phyloP scores from a whole-genome alignment of 176 grass and related monocot genomes.

The Musa acuminata region DNA sequence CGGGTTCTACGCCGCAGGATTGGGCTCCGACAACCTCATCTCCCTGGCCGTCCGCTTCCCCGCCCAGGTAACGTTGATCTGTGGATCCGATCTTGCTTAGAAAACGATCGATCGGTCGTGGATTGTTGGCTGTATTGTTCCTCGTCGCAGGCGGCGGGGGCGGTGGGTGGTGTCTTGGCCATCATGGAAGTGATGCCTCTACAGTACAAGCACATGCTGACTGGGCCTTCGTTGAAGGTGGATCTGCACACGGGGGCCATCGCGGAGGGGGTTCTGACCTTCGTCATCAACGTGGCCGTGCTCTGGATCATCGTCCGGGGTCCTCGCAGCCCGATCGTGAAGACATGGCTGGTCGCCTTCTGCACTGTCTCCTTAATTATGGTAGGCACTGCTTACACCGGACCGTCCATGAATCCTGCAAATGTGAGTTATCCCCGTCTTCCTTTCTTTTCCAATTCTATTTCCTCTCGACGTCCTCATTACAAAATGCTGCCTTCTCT shows the following conservation, averaged over 20 bases:
- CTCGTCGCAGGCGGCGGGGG: conserved; percentile 39
- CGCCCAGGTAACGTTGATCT: conserved; percentile 34
- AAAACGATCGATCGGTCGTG: no score
- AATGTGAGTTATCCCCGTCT: conserved; percentile 31
- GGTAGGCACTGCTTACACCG: conserved; percentile 46
- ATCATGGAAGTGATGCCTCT: conserved; percentile 46
- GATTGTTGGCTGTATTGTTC: background rate
- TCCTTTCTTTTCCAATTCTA: background rate
- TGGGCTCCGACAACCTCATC: conserved; percentile 32
- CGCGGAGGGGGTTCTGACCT: conserved; percentile 56
- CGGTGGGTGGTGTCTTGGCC: conserved; percentile 51
- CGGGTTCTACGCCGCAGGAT: conserved; percentile 63
- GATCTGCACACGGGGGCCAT: conserved; percentile 49
- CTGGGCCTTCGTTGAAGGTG: conserved; percentile 49
- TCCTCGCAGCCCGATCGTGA: conserved; percentile 38
- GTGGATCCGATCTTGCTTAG: no score
- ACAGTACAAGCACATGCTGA: conserved; percentile 54
- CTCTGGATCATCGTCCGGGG: conserved; percentile 50
- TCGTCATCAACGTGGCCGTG: conserved; percentile 45
- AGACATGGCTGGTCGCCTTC: conserved; percentile 41
- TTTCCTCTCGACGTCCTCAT: no score
- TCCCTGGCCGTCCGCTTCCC: conserved; percentile 65
- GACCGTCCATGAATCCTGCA: conserved; percentile 75
- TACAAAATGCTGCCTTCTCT: no score
- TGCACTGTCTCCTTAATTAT: conserved; percentile 41